Conservation (phyloP, 1,139 yeast species). For the Yamadazyma aaseri region DNA sequence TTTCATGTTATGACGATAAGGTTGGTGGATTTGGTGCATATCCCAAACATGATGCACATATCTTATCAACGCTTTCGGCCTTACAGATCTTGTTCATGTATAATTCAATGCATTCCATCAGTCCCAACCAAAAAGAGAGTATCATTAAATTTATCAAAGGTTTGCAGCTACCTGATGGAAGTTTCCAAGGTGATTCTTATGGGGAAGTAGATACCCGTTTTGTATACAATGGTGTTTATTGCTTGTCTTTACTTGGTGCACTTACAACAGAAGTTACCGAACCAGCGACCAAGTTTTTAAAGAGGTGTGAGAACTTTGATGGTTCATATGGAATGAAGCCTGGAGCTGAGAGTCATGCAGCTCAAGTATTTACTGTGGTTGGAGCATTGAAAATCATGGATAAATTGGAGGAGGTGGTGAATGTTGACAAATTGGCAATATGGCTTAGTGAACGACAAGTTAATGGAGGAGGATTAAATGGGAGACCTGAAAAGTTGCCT, state of each 20-base stretch:
- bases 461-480: conserved; percentile 88
- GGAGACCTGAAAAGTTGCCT: conserved; percentile 93
- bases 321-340: conserved; percentile 96
- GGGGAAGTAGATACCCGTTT: conserved; percentile 95
- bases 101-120: conserved; percentile 48
- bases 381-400: conserved; percentile 75
- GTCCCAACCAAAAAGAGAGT: conserved; percentile 15
- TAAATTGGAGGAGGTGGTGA: conserved; percentile 51
- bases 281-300: conserved; percentile 64
- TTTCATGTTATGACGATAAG: conserved; percentile 59
- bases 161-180: conserved; percentile 71
- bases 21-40: conserved; percentile 89
- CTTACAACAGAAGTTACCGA: conserved; percentile 60
- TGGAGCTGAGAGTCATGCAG: conserved; percentile 94
- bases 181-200: conserved; percentile 84
- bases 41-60: conserved; percentile 86
- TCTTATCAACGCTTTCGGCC: conserved; percentile 85
- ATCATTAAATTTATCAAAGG: conserved; percentile 45
- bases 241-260: conserved; percentile 66
- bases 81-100: conserved; percentile 74
- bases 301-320: conserved; percentile 81
- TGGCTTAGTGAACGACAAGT: conserved; percentile 94
- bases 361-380: conserved; percentile 85
- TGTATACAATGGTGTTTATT: conserved; percentile 76
- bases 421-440: conserved; percentile 48